These are phyloP conservation scores for Angomonas desouzai DNA, from an alignment of 208 protist species.

Conservation along the genomic window DNA sequence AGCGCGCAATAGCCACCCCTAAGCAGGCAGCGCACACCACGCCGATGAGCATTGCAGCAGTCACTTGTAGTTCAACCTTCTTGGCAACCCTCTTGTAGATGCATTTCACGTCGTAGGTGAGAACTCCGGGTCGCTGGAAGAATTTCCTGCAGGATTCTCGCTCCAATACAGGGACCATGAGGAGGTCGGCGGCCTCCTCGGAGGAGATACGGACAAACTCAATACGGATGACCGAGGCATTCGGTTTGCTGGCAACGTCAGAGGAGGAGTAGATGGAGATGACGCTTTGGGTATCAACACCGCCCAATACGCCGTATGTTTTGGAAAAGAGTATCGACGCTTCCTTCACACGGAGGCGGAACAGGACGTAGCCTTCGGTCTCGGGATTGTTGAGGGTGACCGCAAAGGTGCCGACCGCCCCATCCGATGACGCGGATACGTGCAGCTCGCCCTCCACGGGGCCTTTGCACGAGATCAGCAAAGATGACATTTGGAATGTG, in stretches of 20 bases:
- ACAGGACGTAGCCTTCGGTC: constrained; percentile 25
- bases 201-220: constrained; percentile 37
- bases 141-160: constrained; percentile 35
- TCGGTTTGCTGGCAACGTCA: constrained; percentile 23
- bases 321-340: constrained; percentile 52
- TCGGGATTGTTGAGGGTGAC: constrained; percentile 18
- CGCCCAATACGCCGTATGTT: constrained; percentile 42
- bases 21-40: neutral
- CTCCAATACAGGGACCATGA: constrained; percentile 19
- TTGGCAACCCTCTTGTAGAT: neutral
- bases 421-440: constrained; percentile 15
- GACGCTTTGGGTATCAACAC: constrained; percentile 12
- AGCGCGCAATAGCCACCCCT: neutral
- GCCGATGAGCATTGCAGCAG: neutral
- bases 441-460: constrained; percentile 1
- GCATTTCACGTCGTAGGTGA: constrained; percentile 10
- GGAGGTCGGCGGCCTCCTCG: constrained; percentile 23
- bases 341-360: constrained; percentile 56
- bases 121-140: constrained; percentile 20
- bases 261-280: constrained; percentile 34
- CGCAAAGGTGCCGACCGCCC: constrained; percentile 27
- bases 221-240: constrained; percentile 43
- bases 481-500: constrained; percentile 2
- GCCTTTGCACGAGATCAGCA: constrained; percentile 13
- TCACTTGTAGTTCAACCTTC: neutral